Conservation (phyloP, 768 basidiomycete species). For the Boletus pseudopeckii region DNA sequence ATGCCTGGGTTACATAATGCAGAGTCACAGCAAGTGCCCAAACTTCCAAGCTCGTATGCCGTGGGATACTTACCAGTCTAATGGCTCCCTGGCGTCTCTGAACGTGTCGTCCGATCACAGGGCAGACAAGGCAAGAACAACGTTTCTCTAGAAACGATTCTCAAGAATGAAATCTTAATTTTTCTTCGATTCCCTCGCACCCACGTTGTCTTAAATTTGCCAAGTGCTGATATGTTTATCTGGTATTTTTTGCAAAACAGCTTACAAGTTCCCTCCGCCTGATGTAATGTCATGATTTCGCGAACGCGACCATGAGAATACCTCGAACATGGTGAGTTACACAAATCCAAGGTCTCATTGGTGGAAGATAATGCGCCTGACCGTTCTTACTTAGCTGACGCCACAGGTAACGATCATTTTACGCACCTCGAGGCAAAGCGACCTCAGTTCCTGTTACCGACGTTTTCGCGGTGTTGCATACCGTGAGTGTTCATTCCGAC, state of each 20-base stretch:
- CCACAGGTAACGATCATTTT: slow-evolving; percentile 17
- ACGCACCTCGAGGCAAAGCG: neutral
- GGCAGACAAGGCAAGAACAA: neutral
- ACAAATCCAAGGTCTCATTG: slow-evolving; percentile 9
- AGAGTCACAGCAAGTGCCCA: neutral
- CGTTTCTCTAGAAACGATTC: slow-evolving; percentile 6
- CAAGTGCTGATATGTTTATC: slow-evolving; percentile 9
- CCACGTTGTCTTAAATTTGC: slow-evolving; percentile 8
- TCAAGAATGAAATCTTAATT: slow-evolving; percentile 8
- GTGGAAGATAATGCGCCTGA: slow-evolving; percentile 6
- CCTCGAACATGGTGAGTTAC: neutral
- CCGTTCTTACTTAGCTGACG: neutral
- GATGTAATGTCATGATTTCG: slow-evolving; percentile 6
- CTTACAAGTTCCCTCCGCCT: neutral
- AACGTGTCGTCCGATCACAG: slow-evolving; percentile 6
- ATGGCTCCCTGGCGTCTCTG: neutral
- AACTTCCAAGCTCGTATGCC: neutral
- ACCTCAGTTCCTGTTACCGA: slow-evolving; percentile 9
- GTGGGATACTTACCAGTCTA: slow-evolving; percentile 2
- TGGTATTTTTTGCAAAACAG: slow-evolving; percentile 3
- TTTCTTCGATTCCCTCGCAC: neutral
- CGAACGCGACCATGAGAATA: slow-evolving; percentile 22
- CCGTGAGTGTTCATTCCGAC: neutral
- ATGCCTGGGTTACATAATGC: slow-evolving; percentile 1
- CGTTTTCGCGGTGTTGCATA: neutral